Evolutionary conservation across 2,329 filamentous ascomycete species (phyloP), one percentile per base, ranked within the genome.

Genomic region (Aspergillus aculeatinus): DNA sequence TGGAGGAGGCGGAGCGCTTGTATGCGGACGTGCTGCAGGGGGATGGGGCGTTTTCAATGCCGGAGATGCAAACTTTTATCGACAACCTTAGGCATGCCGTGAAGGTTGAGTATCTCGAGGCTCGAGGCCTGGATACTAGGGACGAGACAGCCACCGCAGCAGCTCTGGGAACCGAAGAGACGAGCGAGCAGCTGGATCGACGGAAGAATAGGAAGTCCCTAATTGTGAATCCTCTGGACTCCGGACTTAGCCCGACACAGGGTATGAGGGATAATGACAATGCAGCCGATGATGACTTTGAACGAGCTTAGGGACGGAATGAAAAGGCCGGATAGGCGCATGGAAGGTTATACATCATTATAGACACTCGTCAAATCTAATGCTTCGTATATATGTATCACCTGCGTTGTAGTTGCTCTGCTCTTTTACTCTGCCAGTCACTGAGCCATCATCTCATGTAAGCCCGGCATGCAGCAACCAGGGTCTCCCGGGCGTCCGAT

Each of bases 1-100:
- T 98, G 1, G 87, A 90, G 52, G 86, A 89, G 65, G 91, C 91
- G 0, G 75, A 82, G 51, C 73, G 76, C 11, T 73, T 86, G 1
- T 87, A 87, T 66, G 75, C 75, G 3, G 73, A 78, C 51, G 73
- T 77, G 12, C 60, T 79, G 0, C 72, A 79, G 25, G 67, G 69
- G 2, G 75, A 79, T 35, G 73, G 75, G 3, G 60, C 70, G 14
- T 72, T 83, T 51, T 75, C 78, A 4, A 85, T 85, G 64, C 76
- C 78, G 4, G 80, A 82, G 48, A 83, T 87, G 80, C 79, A 81
- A 58, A 70, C 63, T 23, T 80, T 80, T 58, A 68, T 80, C 21
- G 76, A 79, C 27, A 77, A 79, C 47, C 66, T 81, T 27, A 71
- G 74, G 9, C 76, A 76, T 57, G 71, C 75, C 6, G 74, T 81